Base-by-base conservation (phyloP, 495 filamentous ascomycete genomes). In the Amniculicola lignicola region DNA sequence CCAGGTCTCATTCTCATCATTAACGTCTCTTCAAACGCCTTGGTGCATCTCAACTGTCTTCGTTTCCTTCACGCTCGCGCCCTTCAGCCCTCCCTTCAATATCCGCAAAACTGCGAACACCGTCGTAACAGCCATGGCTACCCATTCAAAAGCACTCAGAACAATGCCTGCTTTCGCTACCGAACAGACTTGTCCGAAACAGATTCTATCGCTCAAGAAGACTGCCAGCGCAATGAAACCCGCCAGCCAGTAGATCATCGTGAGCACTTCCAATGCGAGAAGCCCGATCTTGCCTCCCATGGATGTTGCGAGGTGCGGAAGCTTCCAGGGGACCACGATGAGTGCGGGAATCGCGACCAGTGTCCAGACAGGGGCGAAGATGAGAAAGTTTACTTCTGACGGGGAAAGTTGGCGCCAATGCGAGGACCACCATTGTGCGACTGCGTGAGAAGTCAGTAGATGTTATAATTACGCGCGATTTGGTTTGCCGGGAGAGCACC, bases 221-320 rank as follows among this genome's bases (percentile, higher is more conserved):
- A 81, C 83, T 1, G 82, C 87, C 1, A 89, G 64, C 0, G 87
- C 87, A 65, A 94, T 83, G 55, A 86, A 86, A 22, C 88, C 88
- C 0, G 84, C 82, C 67, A 95, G 90, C 90, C 90, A 94, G 75
- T 92, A 90, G 31, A 91, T 77, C 75, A 82, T 84, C n/a, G 88
- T 90, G 11, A 92, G 40, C 38, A 72, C 71, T 57, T 91, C 86
- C 25, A 86, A 71, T n/a, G 62, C 82, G 7, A 87, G 75, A 3
- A 90, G 77, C 31, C 71, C 78, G 23, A 80, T 75, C n/a, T 74
- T 78, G 70, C 86, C 81, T 54, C 28, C 21, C 10, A 18, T 28
- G 2, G 11, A 11, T 5, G 39, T 18, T 51, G 78, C 77, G 12
- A 81, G 56, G 38, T 68, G 71, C 0, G 82, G 75, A 63, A 81